phyloP scores from a whole-genome alignment of 108 stramenopile genomes.

The Licmophora abbreviata region DNA sequence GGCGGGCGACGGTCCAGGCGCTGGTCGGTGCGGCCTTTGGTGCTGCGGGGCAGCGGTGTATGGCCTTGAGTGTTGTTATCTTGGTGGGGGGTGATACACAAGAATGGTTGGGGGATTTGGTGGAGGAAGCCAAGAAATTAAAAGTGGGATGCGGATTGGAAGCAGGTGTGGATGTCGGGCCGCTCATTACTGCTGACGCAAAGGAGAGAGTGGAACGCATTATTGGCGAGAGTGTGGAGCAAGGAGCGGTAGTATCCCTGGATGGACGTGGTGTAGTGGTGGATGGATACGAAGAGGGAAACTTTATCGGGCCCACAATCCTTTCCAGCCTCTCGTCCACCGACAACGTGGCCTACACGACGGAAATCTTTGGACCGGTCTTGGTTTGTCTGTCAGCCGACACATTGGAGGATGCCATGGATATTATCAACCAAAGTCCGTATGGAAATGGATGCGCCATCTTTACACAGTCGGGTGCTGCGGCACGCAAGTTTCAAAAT shows the following conservation, averaged over 20 bases:
- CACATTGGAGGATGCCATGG: conserved; percentile 87
- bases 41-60: conserved; percentile 94
- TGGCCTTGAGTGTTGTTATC: conserved; percentile 80
- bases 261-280: conserved; percentile 79
- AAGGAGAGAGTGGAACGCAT: conserved; percentile 64
- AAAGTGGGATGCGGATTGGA: conserved; percentile 83
- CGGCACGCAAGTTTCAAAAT: conserved; percentile 85
- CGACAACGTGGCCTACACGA: conserved; percentile 62
- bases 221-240: conserved; percentile 58
- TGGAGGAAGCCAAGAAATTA: conserved; percentile 41
- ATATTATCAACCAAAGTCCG: conserved; percentile 72
- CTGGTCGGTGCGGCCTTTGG: conserved; percentile 83
- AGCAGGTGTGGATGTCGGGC: conserved; percentile 82
- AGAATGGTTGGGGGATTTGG: conserved; percentile 52
- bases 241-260: conserved; percentile 70
- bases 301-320: conserved; percentile 86
- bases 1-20: conserved; percentile 66
- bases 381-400: conserved; percentile 60
- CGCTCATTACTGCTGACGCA: conserved; percentile 75
- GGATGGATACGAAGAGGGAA: conserved; percentile 59
- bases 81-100: conserved; percentile 74
- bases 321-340: conserved; percentile 34
- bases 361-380: conserved; percentile 97
- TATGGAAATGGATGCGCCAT: conserved; percentile 91
- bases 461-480: conserved; percentile 85